phyloP scores from a whole-genome alignment of 2,329 filamentous ascomycete genomes.

The Scolecobasidium constrictum region DNA sequence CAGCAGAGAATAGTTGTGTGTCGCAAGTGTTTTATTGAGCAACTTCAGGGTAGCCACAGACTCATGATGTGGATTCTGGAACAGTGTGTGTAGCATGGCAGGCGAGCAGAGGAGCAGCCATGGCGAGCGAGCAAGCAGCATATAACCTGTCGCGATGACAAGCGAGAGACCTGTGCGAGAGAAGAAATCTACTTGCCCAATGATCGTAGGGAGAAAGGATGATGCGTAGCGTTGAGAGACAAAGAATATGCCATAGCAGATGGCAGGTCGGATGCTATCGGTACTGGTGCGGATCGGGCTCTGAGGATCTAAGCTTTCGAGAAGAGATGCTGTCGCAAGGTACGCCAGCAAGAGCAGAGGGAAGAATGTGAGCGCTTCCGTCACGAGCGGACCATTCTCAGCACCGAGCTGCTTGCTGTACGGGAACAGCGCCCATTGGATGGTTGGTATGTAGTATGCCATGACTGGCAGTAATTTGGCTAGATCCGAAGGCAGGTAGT shows the following conservation, averaged over 20 bases:
- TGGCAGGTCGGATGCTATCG: conserved; percentile 55
- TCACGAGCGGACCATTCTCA: conserved; percentile 61
- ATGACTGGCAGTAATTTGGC: conserved; percentile 55
- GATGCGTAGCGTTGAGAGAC: conserved; percentile 30
- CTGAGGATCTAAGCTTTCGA: conserved; percentile 51
- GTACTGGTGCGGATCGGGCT: conserved; percentile 45
- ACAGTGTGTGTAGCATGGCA: conserved; percentile 58
- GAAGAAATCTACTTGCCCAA: conserved; percentile 53
- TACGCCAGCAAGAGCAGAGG: conserved; percentile 29
- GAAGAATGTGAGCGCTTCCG: conserved; percentile 62
- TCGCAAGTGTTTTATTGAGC: conserved; percentile 55
- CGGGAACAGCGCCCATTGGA: conserved; percentile 61
- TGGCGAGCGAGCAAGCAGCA: conserved; percentile 57
- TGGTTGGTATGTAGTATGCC: conserved; percentile 61
- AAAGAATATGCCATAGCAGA: conserved; percentile 55
- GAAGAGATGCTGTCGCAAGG: conserved; percentile 34
- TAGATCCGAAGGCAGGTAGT: conserved; percentile 38
- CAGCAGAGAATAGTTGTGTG: conserved; percentile 61
- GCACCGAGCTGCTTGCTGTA: conserved; percentile 57
- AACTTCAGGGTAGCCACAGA: conserved; percentile 47
- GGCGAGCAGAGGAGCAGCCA: conserved; percentile 58
- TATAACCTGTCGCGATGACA: conserved; percentile 53
- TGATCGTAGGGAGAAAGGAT: conserved; percentile 32
- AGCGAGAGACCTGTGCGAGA: conserved; percentile 65
- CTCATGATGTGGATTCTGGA: conserved; percentile 64